Evolutionary conservation across 306 rosid species (phyloP), one percentile per base, ranked within the genome.

Genomic region (Cicer pinnatifidum): DNA sequence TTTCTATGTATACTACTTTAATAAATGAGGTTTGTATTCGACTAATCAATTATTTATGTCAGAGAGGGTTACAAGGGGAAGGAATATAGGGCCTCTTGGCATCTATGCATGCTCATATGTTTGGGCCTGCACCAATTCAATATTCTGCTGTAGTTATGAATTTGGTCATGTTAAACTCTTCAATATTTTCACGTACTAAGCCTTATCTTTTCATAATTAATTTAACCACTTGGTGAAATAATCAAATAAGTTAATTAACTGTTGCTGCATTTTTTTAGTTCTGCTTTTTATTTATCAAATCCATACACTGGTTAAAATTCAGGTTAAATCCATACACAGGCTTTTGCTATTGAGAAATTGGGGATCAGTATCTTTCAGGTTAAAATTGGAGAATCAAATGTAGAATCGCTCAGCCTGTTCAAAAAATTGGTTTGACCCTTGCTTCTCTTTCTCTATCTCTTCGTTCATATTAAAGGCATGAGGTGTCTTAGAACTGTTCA

Each of bases 301-400:
- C 62, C 75, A 19, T 60, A 43, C 17, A 0, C 9, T 52, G 38
- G 69, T 59, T n/a, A n/a, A n/a, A n/a, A n/a, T n/a, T n/a, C n/a
- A n/a, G n/a, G n/a, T n/a, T n/a, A n/a, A n/a, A n/a, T n/a, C n/a
- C n/a, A n/a, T n/a, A n/a, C n/a, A n/a, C n/a, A n/a, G 92, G 91
- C 84, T 41, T 91, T 88, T 81, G 96, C 92, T 60, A 69, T 89
- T 68, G 83, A 83, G 82, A 87, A 81, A 50, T 76, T 91, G 53
- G 95, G 85, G 45, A 89, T 91, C 82, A 89, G 69, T 20, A 50
- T 23, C 69, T 89, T 94, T 81, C 88, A 33, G 8, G 92, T 81
- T 41, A 94, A 91, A 88, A 91, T 94, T 75, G 97, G 96, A 28
- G 95, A 94, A 48, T 87, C 89, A 17, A 94, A 94, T 82, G 88